phyloP scores from a whole-genome alignment of 176 grass and related monocot genomes.

The Bromus sterilis region DNA sequence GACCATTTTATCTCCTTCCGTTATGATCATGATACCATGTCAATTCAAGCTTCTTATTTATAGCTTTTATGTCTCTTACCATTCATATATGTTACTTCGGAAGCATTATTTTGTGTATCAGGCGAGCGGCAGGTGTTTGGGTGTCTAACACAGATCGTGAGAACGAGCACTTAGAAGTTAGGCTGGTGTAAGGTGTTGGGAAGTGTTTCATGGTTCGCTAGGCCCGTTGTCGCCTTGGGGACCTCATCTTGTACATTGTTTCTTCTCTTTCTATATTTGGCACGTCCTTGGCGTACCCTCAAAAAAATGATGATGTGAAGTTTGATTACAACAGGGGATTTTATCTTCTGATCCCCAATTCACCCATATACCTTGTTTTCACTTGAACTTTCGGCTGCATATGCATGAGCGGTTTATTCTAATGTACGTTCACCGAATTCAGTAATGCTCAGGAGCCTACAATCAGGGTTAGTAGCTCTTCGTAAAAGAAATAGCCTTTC shows the following conservation, averaged over 20 bases:
- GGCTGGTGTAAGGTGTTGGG: no score
- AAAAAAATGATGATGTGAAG: slow-evolving; percentile 83
- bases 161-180: no score
- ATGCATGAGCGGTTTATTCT: no score
- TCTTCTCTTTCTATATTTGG: no score
- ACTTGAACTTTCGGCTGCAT: not conserved
- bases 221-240: no score
- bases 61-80: not conserved
- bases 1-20: not conserved
- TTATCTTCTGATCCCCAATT: slow-evolving; percentile 18
- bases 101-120: not conserved
- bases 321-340: slow-evolving; percentile 76
- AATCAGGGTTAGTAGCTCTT: not conserved
- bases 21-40: not conserved
- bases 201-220: no score
- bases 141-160: no score
- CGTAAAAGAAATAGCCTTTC: not conserved
- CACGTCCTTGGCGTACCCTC: no score
- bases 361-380: not conserved
- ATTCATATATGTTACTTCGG: not conserved
- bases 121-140: no score
- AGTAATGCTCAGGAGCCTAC: not conserved
- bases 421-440: not conserved
- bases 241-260: no score
- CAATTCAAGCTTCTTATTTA: not conserved